These are phyloP conservation scores for Acmispon strigosus DNA, from an alignment of 306 rosid species.

Conservation along the genomic window DNA sequence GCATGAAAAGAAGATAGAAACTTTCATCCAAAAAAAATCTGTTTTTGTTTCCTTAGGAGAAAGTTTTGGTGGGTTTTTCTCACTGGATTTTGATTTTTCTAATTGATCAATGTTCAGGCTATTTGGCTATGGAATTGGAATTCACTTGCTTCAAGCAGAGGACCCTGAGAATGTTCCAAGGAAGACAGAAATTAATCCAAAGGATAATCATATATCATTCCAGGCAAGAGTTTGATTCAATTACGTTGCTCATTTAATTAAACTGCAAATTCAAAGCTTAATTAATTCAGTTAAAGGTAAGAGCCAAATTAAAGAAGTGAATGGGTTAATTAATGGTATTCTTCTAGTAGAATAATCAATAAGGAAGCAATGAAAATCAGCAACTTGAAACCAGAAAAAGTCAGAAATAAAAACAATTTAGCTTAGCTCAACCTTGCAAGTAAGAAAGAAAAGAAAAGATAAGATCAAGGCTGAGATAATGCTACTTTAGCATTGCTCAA, in stretches of 20 bases:
- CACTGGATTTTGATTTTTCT: neutral
- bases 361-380: neutral
- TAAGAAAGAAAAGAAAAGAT: no score
- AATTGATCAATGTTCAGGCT: constrained; percentile 35
- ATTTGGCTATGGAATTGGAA: constrained; percentile 82
- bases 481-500: no score
- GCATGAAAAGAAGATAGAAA: neutral
- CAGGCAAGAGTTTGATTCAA: constrained; percentile 42
- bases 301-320: neutral
- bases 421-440: neutral
- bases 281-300: neutral
- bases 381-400: neutral
- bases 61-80: neutral
- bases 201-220: constrained; percentile 87
- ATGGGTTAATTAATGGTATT: neutral
- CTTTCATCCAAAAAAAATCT: no score
- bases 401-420: neutral
- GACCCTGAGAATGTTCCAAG: constrained; percentile 38
- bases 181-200: constrained; percentile 75
- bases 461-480: no score
- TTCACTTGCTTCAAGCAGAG: constrained; percentile 74
- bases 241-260: neutral
- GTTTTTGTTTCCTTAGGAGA: neutral
- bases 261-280: neutral
- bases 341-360: neutral